phyloP scores from a whole-genome alignment of 1,284 basidiomycete species.

The Boletus semigastroideus region DNA sequence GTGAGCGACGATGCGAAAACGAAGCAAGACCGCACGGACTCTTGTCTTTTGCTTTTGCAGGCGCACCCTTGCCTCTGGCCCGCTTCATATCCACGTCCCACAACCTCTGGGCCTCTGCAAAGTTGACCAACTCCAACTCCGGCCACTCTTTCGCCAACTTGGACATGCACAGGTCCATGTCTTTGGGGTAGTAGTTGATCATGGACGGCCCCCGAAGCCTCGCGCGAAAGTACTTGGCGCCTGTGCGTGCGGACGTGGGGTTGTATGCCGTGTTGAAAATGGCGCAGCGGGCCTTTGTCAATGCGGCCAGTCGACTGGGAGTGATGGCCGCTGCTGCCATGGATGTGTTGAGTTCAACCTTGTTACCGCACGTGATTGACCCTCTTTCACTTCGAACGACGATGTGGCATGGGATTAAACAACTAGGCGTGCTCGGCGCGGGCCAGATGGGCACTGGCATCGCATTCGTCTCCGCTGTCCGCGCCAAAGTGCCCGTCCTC shows the following conservation, averaged over 20 bases:
- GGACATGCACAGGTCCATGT: slow-evolving; percentile 53
- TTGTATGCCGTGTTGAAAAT: slow-evolving; percentile 88
- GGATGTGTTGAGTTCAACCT: neutral
- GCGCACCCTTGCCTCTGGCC: slow-evolving; percentile 76
- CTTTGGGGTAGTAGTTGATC: slow-evolving; percentile 72
- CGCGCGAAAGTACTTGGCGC: slow-evolving; percentile 80
- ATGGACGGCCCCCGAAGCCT: slow-evolving; percentile 78
- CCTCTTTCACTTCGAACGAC: neutral
- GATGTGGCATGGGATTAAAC: slow-evolving; percentile 69
- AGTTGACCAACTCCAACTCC: slow-evolving; percentile 58
- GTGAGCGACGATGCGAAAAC: neutral
- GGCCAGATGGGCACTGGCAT: slow-evolving; percentile 91
- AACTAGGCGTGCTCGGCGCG: slow-evolving; percentile 73
- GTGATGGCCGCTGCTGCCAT: slow-evolving; percentile 34
- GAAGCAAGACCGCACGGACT: slow-evolving; percentile 11
- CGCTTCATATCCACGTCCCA: slow-evolving; percentile 67
- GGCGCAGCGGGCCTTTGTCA: slow-evolving; percentile 59
- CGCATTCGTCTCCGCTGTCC: slow-evolving; percentile 79
- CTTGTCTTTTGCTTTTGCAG: too few relatives aligned
- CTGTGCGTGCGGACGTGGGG: slow-evolving; percentile 73
- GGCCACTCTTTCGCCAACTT: slow-evolving; percentile 51
- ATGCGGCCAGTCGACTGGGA: slow-evolving; percentile 49
- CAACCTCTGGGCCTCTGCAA: slow-evolving; percentile 62
- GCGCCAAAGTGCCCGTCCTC: slow-evolving; percentile 75
- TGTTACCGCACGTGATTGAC: slow-evolving; percentile 11